Evolutionary conservation across 2,329 filamentous ascomycete species (phyloP).

Genomic region (Zymoseptoria ardabiliae): DNA sequence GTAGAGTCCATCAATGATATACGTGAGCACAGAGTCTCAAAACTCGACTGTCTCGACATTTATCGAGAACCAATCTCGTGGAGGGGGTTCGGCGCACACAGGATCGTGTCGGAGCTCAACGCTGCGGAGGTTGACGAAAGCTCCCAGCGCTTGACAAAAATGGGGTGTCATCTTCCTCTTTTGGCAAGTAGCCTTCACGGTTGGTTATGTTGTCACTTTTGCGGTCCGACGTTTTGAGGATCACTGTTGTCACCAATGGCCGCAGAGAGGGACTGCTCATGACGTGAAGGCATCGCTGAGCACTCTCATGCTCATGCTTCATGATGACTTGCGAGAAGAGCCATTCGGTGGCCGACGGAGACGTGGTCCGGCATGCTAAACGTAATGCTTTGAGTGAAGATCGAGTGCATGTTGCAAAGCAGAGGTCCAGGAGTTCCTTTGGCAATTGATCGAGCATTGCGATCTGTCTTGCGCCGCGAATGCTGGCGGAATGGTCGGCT

Average conservation of each 20-base stretch:
- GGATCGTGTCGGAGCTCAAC: not conserved
- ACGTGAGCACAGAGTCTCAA: not conserved
- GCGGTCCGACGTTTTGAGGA: not conserved
- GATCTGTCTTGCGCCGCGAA: no score
- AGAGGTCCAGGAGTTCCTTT: not conserved
- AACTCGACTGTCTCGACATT: not conserved
- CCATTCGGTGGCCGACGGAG: not conserved
- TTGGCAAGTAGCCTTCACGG: not conserved
- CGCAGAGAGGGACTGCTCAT: not conserved
- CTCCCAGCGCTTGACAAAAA: not conserved
- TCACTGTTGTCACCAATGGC: not conserved
- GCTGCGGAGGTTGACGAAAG: not conserved
- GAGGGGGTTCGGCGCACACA: not conserved
- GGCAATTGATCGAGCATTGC: not conserved
- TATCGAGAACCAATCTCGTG: no score
- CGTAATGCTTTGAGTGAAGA: no score
- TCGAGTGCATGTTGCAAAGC: not conserved
- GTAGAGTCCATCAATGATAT: not conserved
- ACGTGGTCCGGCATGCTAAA: no score
- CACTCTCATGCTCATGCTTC: not conserved
- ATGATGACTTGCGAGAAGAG: not conserved
- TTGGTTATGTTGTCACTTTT: not conserved
- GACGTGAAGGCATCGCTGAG: not conserved
- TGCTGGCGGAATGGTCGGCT: no score
- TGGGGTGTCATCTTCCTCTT: not conserved